Evolutionary conservation across 257 asterid genomes (phyloP).

Genomic region (Solanum microdontum): DNA sequence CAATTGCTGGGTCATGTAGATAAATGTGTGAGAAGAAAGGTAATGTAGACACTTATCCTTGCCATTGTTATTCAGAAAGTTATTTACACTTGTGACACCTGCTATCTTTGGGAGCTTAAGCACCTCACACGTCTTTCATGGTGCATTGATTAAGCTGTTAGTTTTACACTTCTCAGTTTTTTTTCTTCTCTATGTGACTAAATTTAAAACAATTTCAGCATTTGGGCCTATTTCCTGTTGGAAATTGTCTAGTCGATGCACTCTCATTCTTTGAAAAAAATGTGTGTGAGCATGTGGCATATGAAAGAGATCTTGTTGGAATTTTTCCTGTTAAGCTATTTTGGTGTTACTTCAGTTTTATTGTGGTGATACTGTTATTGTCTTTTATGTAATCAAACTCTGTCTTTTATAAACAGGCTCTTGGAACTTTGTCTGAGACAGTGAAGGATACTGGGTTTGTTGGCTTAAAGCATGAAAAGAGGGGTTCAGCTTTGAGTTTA

Average conservation of each 20-base stretch:
- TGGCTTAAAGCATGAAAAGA: slow-evolving; percentile 30
- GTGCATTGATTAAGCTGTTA: neutral
- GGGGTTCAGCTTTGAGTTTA: slow-evolving; percentile 24
- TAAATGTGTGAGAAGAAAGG: slow-evolving; percentile 60
- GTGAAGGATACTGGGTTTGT: slow-evolving; percentile 41
- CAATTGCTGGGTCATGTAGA: slow-evolving; percentile 53
- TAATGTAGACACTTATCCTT: slow-evolving; percentile 5
- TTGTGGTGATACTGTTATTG: neutral
- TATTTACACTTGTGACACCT: neutral
- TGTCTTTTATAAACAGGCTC: slow-evolving; percentile 49
- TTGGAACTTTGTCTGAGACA: slow-evolving; percentile 62
- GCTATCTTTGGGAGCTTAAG: neutral
- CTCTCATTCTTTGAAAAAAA: neutral
- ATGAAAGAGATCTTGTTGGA: neutral
- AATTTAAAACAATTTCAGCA: neutral
- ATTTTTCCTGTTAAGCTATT: neutral
- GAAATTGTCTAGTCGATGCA: neutral
- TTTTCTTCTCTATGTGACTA: neutral
- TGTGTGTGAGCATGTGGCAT: neutral
- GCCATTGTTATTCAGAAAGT: neutral
- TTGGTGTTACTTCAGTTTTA: neutral
- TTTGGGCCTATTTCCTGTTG: neutral
- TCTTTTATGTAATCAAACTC: neutral
- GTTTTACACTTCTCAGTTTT: neutral
- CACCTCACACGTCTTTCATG: neutral